Percentiles rank a stretch among this genome's conserved stretches.
Conservation (phyloP, 805 yeast species). For the Cyberlindnera galapagoensis region DNA sequence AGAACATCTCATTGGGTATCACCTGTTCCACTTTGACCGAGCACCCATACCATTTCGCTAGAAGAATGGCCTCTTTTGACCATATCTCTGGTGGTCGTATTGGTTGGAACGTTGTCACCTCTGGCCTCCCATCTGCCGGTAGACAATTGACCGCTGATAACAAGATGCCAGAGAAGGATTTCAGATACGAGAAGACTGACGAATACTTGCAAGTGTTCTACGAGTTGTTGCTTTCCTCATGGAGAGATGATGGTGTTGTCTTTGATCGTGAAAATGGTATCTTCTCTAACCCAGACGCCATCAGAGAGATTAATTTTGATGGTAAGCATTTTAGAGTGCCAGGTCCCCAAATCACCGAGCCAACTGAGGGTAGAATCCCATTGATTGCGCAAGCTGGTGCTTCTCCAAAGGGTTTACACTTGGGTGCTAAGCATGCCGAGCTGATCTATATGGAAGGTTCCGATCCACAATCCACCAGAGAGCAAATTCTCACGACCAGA, state of each 20-base stretch:
- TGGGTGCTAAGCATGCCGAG: slow-evolving; percentile 42
- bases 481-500: slow-evolving; percentile 28
- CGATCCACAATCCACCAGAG: slow-evolving; percentile 27
- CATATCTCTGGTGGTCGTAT: slow-evolving; percentile 39
- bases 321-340: slow-evolving; percentile 33
- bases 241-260: slow-evolving; percentile 37
- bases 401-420: slow-evolving; percentile 34
- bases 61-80: slow-evolving; percentile 39
- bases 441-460: slow-evolving; percentile 31
- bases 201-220: slow-evolving; percentile 37
- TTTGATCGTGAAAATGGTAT: slow-evolving; percentile 24
- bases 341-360: slow-evolving; percentile 38
- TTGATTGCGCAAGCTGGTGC: slow-evolving; percentile 41
- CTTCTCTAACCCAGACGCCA: slow-evolving; percentile 33
- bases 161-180: slow-evolving; percentile 33
- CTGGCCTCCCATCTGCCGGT: slow-evolving; percentile 38
- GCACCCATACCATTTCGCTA: slow-evolving; percentile 37
- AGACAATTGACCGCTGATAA: slow-evolving; percentile 33
- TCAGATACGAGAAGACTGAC: slow-evolving; percentile 36
- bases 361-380: slow-evolving; percentile 39
- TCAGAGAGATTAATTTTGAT: slow-evolving; percentile 34
- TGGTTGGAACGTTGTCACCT: slow-evolving; percentile 43
- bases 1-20: slow-evolving; percentile 34
- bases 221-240: slow-evolving; percentile 34
- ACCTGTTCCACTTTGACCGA: slow-evolving; percentile 41